phyloP scores from a whole-genome alignment of 192 early-diverging fungal genomes.

The Coemansia pectinata region DNA sequence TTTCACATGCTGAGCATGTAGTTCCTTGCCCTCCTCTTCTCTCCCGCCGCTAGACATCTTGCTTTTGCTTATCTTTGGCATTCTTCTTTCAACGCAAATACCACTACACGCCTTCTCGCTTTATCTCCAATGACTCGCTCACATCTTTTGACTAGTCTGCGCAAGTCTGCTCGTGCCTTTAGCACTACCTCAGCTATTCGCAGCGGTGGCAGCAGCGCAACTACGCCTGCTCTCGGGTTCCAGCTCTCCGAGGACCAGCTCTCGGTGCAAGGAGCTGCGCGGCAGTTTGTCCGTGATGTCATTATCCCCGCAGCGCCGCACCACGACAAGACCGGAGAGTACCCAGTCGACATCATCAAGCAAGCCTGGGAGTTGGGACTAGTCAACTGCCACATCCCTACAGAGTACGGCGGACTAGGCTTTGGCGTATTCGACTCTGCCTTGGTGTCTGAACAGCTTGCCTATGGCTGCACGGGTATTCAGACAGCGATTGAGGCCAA shows the following conservation, averaged over 20 bases:
- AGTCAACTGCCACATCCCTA: constrained; percentile 87
- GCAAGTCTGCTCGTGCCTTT: constrained; percentile 42
- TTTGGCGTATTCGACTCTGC: constrained; percentile 86
- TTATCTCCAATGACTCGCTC: constrained; percentile 37
- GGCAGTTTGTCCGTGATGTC: constrained; percentile 85
- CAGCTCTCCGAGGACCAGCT: constrained; percentile 80
- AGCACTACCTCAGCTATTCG: constrained; percentile 19
- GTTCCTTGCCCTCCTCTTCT: neutral
- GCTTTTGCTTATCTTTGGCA: neutral
- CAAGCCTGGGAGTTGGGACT: constrained; percentile 93
- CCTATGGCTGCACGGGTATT: constrained; percentile 93
- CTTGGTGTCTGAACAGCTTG: constrained; percentile 87
- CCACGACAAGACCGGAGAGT: constrained; percentile 93
- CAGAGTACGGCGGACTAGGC: constrained; percentile 83
- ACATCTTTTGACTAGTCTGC: constrained; percentile 14
- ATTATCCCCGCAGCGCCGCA: constrained; percentile 91
- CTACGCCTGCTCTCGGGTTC: constrained; percentile 55
- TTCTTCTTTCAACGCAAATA: neutral
- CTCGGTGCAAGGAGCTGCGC: constrained; percentile 85
- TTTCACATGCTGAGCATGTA: constrained; percentile 9
- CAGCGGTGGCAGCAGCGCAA: constrained; percentile 14
- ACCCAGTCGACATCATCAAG: constrained; percentile 80
- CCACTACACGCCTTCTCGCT: neutral
- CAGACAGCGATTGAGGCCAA: constrained; percentile 99
- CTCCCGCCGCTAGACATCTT: neutral